These are phyloP conservation scores for Pythium sukuiense DNA, from an alignment of 352 stramenopile species.

Conservation along the genomic window DNA sequence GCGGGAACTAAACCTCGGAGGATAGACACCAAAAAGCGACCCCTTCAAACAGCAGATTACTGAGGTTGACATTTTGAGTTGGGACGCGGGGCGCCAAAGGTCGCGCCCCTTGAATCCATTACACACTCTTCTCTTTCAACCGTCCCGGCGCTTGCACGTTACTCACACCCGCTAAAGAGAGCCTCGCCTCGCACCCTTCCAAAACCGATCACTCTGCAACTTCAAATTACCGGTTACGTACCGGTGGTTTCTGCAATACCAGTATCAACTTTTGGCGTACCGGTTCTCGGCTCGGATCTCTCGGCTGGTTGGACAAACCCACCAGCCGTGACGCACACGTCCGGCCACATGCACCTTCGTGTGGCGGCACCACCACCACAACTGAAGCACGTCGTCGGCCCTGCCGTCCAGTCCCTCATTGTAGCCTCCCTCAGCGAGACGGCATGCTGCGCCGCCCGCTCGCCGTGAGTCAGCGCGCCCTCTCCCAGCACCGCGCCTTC, in stretches of 20 bases:
- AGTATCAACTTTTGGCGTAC: no score
- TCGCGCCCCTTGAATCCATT: constrained; percentile 2
- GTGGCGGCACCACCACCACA: constrained; percentile 8
- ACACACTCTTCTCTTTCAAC: not conserved
- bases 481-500: constrained; percentile 30
- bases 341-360: not conserved
- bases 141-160: not conserved
- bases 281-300: constrained; percentile 4
- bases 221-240: not conserved
- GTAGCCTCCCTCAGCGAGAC: no score
- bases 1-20: not conserved
- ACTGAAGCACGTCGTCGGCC: constrained; percentile 4
- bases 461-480: constrained; percentile 37
- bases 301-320: not conserved
- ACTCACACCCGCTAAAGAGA: constrained; percentile 4
- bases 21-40: not conserved
- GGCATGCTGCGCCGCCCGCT: constrained; percentile 58
- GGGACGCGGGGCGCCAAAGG: not conserved
- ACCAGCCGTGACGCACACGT: not conserved
- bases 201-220: not conserved
- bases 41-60: not conserved
- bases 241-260: no score
- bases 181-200: not conserved
- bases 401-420: no score
- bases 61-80: not conserved